A percentile compares a stretch with the other conserved stretches of the same genome.
Evolutionary conservation across 2,329 filamentous ascomycete genomes (phyloP).

Genomic region (Fulvia fulva): DNA sequence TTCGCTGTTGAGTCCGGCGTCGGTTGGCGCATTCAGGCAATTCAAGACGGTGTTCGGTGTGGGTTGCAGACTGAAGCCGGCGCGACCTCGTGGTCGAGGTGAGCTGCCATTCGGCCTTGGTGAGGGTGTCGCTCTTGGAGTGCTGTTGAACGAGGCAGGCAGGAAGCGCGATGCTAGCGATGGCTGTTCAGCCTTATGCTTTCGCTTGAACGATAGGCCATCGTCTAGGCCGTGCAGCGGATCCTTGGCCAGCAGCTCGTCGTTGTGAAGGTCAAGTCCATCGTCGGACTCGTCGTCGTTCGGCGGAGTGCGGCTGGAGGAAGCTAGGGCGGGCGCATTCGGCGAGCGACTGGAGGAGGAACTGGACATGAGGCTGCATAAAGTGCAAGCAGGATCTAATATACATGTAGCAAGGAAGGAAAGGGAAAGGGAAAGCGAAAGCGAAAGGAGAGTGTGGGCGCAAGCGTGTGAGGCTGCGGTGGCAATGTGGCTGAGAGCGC

Average conservation of each 20-base stretch:
- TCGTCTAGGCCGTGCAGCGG: conserved; percentile 19
- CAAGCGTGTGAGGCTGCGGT: neutral
- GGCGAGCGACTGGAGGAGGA: conserved; percentile 29
- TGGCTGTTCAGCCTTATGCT: conserved; percentile 46
- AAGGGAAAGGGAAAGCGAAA: neutral
- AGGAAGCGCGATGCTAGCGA: conserved; percentile 46
- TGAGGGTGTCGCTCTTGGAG: conserved; percentile 30
- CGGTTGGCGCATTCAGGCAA: conserved; percentile 39
- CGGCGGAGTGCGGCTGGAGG: conserved; percentile 41
- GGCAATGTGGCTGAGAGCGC: neutral
- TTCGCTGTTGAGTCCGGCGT: conserved; percentile 36
- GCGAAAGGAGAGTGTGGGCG: neutral
- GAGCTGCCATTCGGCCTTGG: conserved; percentile 27
- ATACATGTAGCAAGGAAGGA: neutral
- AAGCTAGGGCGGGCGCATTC: conserved; percentile 40
- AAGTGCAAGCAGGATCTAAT: too few species aligned
- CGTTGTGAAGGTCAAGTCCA: conserved; percentile 43
- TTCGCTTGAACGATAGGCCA: conserved; percentile 66
- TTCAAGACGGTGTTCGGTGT: conserved; percentile 40
- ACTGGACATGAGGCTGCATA: conserved; percentile 38
- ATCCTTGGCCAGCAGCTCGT: conserved; percentile 39
- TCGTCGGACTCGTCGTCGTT: conserved; percentile 29
- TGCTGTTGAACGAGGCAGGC: conserved; percentile 36
- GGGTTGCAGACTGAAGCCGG: conserved; percentile 11
- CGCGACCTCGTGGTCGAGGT: conserved; percentile 26